Percentiles rank a stretch among this genome's conserved stretches.
phyloP scores from a whole-genome alignment of 306 rosid species.

The Vigna angularis region DNA sequence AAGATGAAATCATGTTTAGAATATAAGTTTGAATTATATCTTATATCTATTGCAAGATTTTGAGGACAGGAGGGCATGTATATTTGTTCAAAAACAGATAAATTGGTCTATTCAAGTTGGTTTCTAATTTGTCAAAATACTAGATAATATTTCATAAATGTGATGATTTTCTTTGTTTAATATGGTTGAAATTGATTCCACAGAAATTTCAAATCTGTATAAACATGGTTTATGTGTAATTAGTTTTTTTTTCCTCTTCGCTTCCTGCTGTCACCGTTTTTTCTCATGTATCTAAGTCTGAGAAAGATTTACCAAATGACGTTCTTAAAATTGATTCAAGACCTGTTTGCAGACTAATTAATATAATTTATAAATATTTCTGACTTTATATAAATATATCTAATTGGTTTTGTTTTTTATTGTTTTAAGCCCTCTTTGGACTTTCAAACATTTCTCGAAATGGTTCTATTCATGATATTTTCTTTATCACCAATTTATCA shows the following conservation, averaged over 20 bases:
- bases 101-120: neutral
- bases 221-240: conserved; percentile 28
- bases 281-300: conserved; percentile 4
- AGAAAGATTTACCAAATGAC: conserved; percentile 15
- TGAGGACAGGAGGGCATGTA: neutral
- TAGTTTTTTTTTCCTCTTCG: neutral
- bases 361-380: conserved; percentile 12
- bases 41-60: conserved; percentile 9
- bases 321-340: conserved; percentile 10
- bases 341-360: conserved; percentile 10
- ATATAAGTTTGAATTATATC: conserved; percentile 2
- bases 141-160: neutral
- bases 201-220: conserved; percentile 19
- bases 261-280: conserved; percentile 21
- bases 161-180: conserved; percentile 2
- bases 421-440: conserved; percentile 3
- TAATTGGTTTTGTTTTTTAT: conserved; percentile 17
- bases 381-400: conserved; percentile 12
- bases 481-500: conserved; percentile 2
- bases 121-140: neutral
- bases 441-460: conserved; percentile 18
- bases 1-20: neutral
- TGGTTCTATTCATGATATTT: conserved; percentile 35
- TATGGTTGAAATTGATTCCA: neutral
- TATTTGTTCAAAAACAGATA: conserved; percentile 4